These are phyloP conservation scores for Cytospora chrysosperma DNA, from an alignment of 2,329 filamentous ascomycete species.

Conservation along the genomic window DNA sequence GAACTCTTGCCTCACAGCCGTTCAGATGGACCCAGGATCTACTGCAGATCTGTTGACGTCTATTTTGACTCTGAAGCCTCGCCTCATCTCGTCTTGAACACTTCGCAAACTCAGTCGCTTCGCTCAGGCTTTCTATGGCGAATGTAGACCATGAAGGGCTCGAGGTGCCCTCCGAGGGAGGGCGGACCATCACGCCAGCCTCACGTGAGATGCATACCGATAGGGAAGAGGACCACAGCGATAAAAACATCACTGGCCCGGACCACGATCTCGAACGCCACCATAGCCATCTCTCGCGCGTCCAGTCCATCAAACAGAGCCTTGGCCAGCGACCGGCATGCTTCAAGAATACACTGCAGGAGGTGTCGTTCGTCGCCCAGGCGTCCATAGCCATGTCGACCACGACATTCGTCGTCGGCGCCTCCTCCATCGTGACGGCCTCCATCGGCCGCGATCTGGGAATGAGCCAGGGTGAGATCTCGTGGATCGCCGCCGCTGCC, in stretches of 20 bases:
- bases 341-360: constrained; percentile 62
- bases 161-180: neutral
- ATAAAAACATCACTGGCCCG: neutral
- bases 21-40: neutral
- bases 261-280: neutral
- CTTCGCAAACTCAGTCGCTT: too few species aligned
- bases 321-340: constrained; percentile 50
- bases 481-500: constrained; percentile 65
- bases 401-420: constrained; percentile 57
- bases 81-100: too few species aligned
- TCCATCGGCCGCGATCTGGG: constrained; percentile 57
- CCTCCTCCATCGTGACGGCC: constrained; percentile 60
- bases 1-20: neutral
- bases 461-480: constrained; percentile 66
- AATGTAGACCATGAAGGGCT: neutral
- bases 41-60: neutral
- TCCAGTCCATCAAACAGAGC: constrained; percentile 25
- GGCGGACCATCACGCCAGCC: constrained; percentile 6
- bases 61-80: neutral
- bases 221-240: neutral
- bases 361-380: constrained; percentile 64
- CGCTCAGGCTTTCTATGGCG: too few species aligned
- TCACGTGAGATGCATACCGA: neutral
- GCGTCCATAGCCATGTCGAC: constrained; percentile 67
- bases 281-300: neutral